Percentiles rank a stretch among this genome's conserved stretches.
Evolutionary conservation across 1,139 yeast genomes (phyloP).

Genomic region (Kodamaea derodonti): DNA sequence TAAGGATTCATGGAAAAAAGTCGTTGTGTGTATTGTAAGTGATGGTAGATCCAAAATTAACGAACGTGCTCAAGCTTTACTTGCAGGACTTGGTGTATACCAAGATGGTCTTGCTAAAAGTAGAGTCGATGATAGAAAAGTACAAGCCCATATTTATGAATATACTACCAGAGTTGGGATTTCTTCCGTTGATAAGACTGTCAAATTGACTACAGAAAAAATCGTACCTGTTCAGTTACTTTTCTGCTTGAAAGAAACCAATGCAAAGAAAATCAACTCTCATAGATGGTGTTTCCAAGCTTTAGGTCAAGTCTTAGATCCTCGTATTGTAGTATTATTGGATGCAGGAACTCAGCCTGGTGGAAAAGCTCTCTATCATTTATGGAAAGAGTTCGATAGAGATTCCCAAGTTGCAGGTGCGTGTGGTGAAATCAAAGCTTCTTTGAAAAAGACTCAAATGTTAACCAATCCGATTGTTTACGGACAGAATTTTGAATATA

Average conservation of each 20-base stretch:
- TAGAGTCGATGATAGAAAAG: constrained; percentile 43
- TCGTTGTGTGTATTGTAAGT: constrained; percentile 46
- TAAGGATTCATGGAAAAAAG: constrained; percentile 47
- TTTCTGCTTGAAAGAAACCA: constrained; percentile 45
- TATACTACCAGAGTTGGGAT: constrained; percentile 49
- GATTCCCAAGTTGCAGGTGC: constrained; percentile 51
- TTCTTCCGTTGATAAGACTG: constrained; percentile 43
- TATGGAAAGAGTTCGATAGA: constrained; percentile 47
- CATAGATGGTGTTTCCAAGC: constrained; percentile 54
- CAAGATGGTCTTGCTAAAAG: constrained; percentile 49
- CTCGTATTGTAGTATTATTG: constrained; percentile 39
- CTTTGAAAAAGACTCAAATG: constrained; percentile 36
- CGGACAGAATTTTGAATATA: constrained; percentile 47
- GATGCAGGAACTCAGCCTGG: constrained; percentile 50
- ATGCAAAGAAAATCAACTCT: constrained; percentile 46
- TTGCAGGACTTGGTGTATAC: constrained; percentile 47
- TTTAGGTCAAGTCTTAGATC: constrained; percentile 42
- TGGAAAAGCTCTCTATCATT: constrained; percentile 43
- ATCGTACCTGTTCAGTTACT: constrained; percentile 47
- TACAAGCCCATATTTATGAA: constrained; percentile 46
- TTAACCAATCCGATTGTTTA: constrained; percentile 45
- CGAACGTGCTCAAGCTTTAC: constrained; percentile 45
- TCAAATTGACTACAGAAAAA: constrained; percentile 45
- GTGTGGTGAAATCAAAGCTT: constrained; percentile 48
- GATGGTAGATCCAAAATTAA: constrained; percentile 49